Percentiles rank a stretch among this genome's conserved stretches.
Evolutionary conservation across 495 filamentous ascomycete species (phyloP).

Genomic region (Hyaloscypha finlandica): DNA sequence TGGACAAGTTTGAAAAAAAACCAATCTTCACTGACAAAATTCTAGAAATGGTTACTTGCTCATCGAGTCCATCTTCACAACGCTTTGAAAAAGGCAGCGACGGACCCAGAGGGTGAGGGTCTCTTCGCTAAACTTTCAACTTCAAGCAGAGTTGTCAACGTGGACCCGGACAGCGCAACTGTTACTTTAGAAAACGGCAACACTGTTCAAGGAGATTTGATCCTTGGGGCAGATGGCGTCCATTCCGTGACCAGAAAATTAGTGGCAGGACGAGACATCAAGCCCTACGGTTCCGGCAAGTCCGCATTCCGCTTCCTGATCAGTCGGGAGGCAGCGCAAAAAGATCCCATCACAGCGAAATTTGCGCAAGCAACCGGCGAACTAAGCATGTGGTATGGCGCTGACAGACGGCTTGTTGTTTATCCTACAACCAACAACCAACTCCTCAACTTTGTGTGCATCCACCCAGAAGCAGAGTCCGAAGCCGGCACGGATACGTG

Average conservation of each 20-base stretch:
- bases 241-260: slow-evolving; percentile 38
- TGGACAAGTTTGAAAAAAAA: neutral
- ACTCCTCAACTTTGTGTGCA: slow-evolving; percentile 60
- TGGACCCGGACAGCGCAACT: slow-evolving; percentile 45
- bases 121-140: slow-evolving; percentile 44
- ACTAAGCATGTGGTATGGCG: slow-evolving; percentile 50
- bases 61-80: slow-evolving; percentile 53
- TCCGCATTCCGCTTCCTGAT: slow-evolving; percentile 65
- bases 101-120: slow-evolving; percentile 38
- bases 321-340: slow-evolving; percentile 41
- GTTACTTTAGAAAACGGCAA: slow-evolving; percentile 45
- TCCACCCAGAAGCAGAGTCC: slow-evolving; percentile 32
- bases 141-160: slow-evolving; percentile 44
- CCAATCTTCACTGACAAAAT: neutral
- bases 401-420: slow-evolving; percentile 57
- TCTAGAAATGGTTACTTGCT: slow-evolving; percentile 47
- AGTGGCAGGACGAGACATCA: slow-evolving; percentile 38
- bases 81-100: slow-evolving; percentile 43
- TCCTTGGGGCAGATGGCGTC: slow-evolving; percentile 43
- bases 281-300: slow-evolving; percentile 51
- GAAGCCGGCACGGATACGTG: slow-evolving; percentile 14
- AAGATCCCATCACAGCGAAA: slow-evolving; percentile 51
- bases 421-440: slow-evolving; percentile 59
- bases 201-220: slow-evolving; percentile 37
- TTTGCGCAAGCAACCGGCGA: slow-evolving; percentile 44